Evolutionary conservation across 306 rosid species (phyloP), one percentile per base, ranked within the genome.

Genomic region (Sophora flavescens): DNA sequence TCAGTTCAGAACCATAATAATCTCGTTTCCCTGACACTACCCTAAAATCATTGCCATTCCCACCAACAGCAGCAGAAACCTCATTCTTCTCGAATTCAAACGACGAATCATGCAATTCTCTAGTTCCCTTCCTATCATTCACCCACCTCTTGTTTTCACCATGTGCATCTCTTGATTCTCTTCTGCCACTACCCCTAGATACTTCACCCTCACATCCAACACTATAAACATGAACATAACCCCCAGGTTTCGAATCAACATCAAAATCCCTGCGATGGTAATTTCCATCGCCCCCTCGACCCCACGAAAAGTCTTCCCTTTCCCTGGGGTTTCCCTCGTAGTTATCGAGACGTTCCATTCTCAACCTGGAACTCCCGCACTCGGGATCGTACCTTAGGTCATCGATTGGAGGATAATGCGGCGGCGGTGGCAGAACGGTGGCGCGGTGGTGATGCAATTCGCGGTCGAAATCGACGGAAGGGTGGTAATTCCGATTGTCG

Each of bases 61-160:
- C 66, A 77, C 66, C 9, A 32, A 1, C 72, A 77, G 88, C 65
- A 64, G 52, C 72, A 78, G 47, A 69, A 7, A 73, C 64, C 70
- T 85, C 85, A 28, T 44, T 57, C 50, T 57, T 74, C 67, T 70
- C 92, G 71, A 80, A 72, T 45, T 83, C 88, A 58, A 77, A 78
- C 18, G 84, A 80, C 3, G 84, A 88, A 58, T 82, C 82, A 18
- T 62, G 86, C 22, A 78, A 52, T 12, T 83, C 93, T 80, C 89
- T 86, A 11, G 65, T 63, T 61, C 57, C 74, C 60, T 83, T 81
- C 69, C 92, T 80, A 54, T 87, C 89, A 72, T 73, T 83, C 56
- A 77, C 75, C 89, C 89, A 88, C 76, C 87, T 86, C 82, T 80
- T 82, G 64, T 72, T 80, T 16, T 87, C 87, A 35, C 75, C 76